phyloP scores from a whole-genome alignment of 1,139 yeast genomes.

The Arxiozyma slooffiae region DNA sequence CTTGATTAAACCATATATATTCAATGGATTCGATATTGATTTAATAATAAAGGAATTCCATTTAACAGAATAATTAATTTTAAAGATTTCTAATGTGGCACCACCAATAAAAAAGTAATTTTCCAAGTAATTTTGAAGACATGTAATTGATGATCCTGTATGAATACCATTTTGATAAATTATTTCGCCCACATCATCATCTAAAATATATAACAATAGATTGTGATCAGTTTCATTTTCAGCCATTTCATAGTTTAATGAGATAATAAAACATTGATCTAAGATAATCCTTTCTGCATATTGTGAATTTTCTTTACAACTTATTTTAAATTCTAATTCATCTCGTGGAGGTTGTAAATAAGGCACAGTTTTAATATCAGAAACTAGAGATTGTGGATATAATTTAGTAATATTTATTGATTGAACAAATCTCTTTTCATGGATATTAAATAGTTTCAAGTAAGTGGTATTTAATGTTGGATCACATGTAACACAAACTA shows the following conservation, averaged over 20 bases:
- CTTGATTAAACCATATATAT: constrained; percentile 11
- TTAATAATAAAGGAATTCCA: constrained; percentile 19
- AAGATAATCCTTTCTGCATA: constrained; percentile 20
- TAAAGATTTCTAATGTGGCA: constrained; percentile 15
- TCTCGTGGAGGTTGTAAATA: not conserved
- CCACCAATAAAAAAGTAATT: constrained; percentile 19
- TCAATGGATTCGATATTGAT: constrained; percentile 11
- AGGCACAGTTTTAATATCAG: constrained; percentile 17
- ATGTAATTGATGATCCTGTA: constrained; percentile 12
- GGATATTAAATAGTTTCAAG: not conserved
- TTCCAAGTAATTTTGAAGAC: constrained; percentile 14
- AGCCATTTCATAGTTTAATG: constrained; percentile 20
- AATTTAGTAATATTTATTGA: not conserved
- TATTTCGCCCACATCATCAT: constrained; percentile 19
- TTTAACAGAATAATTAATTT: constrained; percentile 22
- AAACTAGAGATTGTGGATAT: constrained; percentile 17
- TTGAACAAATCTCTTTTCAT: not conserved
- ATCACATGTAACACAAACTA: not conserved
- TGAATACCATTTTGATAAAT: constrained; percentile 15
- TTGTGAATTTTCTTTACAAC: constrained; percentile 5
- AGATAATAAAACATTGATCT: constrained; percentile 20
- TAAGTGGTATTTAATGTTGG: not conserved
- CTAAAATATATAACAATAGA: constrained; percentile 20
- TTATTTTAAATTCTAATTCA: not conserved
- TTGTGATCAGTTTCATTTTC: constrained; percentile 21